Evolutionary conservation across 257 asterid genomes (phyloP).

Genomic region (Solanum paucissectum): DNA sequence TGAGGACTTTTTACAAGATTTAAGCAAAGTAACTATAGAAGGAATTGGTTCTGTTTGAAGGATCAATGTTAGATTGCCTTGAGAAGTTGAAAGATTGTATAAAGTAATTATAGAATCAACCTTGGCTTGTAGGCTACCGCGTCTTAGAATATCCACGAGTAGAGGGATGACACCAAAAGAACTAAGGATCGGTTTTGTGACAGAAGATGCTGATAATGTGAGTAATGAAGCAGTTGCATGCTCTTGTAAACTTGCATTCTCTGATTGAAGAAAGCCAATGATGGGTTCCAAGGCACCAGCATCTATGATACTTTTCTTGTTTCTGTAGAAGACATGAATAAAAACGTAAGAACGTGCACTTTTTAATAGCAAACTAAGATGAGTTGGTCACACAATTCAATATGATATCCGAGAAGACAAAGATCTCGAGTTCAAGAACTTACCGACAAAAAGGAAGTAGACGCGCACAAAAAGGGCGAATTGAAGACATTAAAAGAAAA

Average conservation of each 20-base stretch:
- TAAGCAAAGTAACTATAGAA: slow-evolving; percentile 43
- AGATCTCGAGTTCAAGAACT: not conserved
- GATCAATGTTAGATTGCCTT: slow-evolving; percentile 40
- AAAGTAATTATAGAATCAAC: slow-evolving; percentile 76
- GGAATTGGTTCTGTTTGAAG: slow-evolving; percentile 57
- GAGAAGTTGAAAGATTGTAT: slow-evolving; percentile 64
- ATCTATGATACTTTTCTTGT: slow-evolving; percentile 57
- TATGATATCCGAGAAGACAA: not conserved
- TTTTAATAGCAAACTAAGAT: not conserved
- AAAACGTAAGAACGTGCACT: not conserved
- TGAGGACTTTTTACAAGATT: slow-evolving; percentile 55
- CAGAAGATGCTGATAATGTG: slow-evolving; percentile 78
- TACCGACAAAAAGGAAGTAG: no score
- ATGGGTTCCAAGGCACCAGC: slow-evolving; percentile 83
- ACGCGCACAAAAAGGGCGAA: no score
- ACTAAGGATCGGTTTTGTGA: slow-evolving; percentile 63
- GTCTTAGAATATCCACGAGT: slow-evolving; percentile 41
- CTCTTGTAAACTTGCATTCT: slow-evolving; percentile 42
- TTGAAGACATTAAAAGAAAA: no score
- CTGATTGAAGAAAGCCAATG: slow-evolving; percentile 54
- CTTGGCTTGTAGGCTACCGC: slow-evolving; percentile 57
- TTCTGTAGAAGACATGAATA: slow-evolving; percentile 29
- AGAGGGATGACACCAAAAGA: slow-evolving; percentile 81
- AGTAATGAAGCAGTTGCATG: slow-evolving; percentile 81
- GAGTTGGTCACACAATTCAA: not conserved